Percentiles rank a stretch among this genome's conserved stretches.
phyloP scores from a whole-genome alignment of 2,329 filamentous ascomycete genomes.

The Pseudocercospora cruenta region DNA sequence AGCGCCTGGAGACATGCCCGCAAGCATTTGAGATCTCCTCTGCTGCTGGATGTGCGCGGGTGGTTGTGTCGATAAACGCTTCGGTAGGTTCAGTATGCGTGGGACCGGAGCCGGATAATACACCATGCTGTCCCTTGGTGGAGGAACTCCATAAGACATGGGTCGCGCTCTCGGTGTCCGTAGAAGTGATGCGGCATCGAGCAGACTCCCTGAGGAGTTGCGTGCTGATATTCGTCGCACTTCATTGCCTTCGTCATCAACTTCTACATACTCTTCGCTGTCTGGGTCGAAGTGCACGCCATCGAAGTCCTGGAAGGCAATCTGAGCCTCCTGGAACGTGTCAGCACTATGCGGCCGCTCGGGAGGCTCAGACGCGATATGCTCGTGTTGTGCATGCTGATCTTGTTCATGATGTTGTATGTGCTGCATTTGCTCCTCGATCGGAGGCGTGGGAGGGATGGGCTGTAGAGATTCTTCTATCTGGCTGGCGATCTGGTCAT shows the following conservation, averaged over 20 bases:
- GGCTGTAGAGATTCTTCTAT: slow-evolving; percentile 35
- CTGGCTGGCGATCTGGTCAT: slow-evolving; percentile 37
- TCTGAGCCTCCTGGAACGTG: slow-evolving; percentile 67
- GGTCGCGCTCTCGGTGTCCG: slow-evolving; percentile 41
- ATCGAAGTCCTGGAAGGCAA: slow-evolving; percentile 79
- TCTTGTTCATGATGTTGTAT: slow-evolving; percentile 20
- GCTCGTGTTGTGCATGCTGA: background rate
- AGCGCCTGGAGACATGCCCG: slow-evolving; percentile 50
- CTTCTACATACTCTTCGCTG: slow-evolving; percentile 38
- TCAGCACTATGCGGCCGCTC: slow-evolving; percentile 58
- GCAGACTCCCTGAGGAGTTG: slow-evolving; percentile 35
- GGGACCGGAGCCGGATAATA: slow-evolving; percentile 96
- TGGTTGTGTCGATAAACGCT: slow-evolving; percentile 77
- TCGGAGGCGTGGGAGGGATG: slow-evolving; percentile 32
- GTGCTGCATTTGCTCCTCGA: slow-evolving; percentile 28
- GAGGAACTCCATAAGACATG: slow-evolving; percentile 62
- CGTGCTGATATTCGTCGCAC: slow-evolving; percentile 37
- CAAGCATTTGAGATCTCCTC: slow-evolving; percentile 73
- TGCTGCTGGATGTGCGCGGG: slow-evolving; percentile 67
- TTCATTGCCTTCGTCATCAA: slow-evolving; percentile 40
- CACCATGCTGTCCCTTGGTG: slow-evolving; percentile 78
- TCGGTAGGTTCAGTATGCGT: slow-evolving; percentile 88
- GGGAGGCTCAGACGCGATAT: slow-evolving; percentile 22
- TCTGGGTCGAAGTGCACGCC: slow-evolving; percentile 73
- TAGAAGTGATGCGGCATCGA: slow-evolving; percentile 35